A percentile compares a stretch with the other conserved stretches of the same genome.
Conservation (phyloP, 306 rosid genomes). For the Begonia loranthoides region DNA sequence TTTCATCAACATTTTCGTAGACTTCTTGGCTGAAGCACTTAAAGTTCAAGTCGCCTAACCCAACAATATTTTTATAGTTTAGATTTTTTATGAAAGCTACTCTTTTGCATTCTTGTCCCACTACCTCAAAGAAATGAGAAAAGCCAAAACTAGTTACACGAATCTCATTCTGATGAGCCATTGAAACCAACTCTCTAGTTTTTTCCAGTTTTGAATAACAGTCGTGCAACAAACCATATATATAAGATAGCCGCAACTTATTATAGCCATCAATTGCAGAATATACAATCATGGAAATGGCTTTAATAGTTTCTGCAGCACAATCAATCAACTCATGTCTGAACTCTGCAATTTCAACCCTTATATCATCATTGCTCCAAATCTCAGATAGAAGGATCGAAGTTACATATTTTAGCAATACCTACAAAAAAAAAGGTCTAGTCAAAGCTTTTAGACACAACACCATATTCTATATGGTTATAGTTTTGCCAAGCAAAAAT, state of each 20-base stretch:
- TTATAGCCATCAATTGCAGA: slow-evolving; percentile 74
- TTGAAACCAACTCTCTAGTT: slow-evolving; percentile 27
- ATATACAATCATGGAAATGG: slow-evolving; percentile 54
- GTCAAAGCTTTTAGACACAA: neutral
- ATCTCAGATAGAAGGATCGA: slow-evolving; percentile 72
- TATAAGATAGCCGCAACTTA: slow-evolving; percentile 70
- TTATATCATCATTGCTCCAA: slow-evolving; percentile 82
- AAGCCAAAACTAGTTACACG: slow-evolving; percentile 32
- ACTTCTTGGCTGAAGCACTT: slow-evolving; percentile 62
- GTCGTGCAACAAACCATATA: slow-evolving; percentile 64
- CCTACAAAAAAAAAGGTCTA: slow-evolving; percentile 46
- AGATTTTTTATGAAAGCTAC: slow-evolving; percentile 43
- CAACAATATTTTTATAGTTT: slow-evolving; percentile 89
- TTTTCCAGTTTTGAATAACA: slow-evolving; percentile 70
- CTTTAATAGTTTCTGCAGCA: slow-evolving; percentile 54
- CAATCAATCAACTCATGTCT: slow-evolving; percentile 39
- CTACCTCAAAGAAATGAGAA: slow-evolving; percentile 45
- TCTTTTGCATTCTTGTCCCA: slow-evolving; percentile 70
- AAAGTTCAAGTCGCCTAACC: slow-evolving; percentile 62
- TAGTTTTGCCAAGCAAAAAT: slow-evolving; percentile 7
- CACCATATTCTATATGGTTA: neutral
- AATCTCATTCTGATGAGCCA: slow-evolving; percentile 31
- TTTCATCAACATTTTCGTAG: slow-evolving; percentile 40
- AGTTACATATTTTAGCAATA: slow-evolving; percentile 47
- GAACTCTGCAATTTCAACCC: slow-evolving; percentile 49